These are phyloP conservation scores for Yarrowia osloensis DNA, from an alignment of 805 yeast genomes.

Conservation along the genomic window DNA sequence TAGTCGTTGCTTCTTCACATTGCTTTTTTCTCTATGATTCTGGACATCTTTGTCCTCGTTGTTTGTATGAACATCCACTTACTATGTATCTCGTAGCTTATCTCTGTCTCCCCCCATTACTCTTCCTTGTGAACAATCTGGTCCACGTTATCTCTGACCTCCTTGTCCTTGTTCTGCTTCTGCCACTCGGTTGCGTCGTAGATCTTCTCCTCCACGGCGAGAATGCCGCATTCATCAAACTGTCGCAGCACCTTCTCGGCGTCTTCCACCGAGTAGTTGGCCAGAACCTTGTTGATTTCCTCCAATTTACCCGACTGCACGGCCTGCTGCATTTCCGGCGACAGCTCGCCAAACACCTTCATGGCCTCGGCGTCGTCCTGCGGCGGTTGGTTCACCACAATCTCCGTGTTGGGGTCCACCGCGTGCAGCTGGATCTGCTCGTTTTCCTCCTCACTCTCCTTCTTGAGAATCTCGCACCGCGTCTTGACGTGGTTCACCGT, in stretches of 20 bases:
- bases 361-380: constrained; percentile 51
- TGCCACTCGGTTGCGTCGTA: constrained; percentile 46
- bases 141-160: constrained; percentile 20
- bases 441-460: constrained; percentile 46
- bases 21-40: neutral
- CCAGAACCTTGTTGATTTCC: constrained; percentile 80
- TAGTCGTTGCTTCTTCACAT: neutral
- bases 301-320: constrained; percentile 71
- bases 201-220: constrained; percentile 67
- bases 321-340: constrained; percentile 72
- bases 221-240: constrained; percentile 78
- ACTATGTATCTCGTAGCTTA: no score
- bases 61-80: no score
- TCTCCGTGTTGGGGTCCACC: constrained; percentile 77
- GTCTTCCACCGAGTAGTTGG: constrained; percentile 65
- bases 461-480: constrained; percentile 69
- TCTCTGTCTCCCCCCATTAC: no score
- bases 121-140: constrained; percentile 10
- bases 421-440: constrained; percentile 80
- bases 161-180: constrained; percentile 33
- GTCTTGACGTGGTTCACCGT: constrained; percentile 73
- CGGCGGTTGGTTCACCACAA: constrained; percentile 69
- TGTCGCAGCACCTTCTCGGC: constrained; percentile 77
- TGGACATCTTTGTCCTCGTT: no score
- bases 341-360: constrained; percentile 55